Base-by-base conservation (phyloP, 2,329 filamentous ascomycete species). In the Alternaria sp. region DNA sequence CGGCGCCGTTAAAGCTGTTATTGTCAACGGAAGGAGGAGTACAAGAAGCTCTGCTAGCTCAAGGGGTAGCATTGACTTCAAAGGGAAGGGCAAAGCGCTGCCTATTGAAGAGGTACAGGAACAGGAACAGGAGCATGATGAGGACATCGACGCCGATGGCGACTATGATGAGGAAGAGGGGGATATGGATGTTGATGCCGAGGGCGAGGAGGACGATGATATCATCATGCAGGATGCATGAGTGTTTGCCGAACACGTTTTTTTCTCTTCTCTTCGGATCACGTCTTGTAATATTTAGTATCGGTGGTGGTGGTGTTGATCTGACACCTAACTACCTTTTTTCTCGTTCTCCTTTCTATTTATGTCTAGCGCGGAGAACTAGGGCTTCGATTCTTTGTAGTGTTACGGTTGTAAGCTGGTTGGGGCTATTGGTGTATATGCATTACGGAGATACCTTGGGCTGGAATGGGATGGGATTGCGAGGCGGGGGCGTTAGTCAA, bases 41-140 rank as follows among this genome's bases (percentile, higher is more conserved):
- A 75, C 73, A 61, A 60, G 77, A 37, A 75, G 75, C 66, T 71
- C 71, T 8, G 77, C 70, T 20, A 75, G 75, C 63, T 72, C 72
- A 7, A 71, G 71, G 11, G 68, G 69, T 10, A 80, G 63, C 15
- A 74, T 67, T 57, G 72, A 60, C 43, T 58, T 61, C 23, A 76
- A 74, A 47, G 72, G 72, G 3, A 79, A 79, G 44, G 74, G 69
- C 4, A 75, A 69, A 37, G 63, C 68, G 3, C 37, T 72, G 21
- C 54, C 63, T 3, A 73, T 72, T 41, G 76, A 79, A 10, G 75
- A 76, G 41, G 77, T 77, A 30, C 33, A 37, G 7, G 76, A 79
- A 10, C 75, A 76, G 30, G 77, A 77, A 30, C 71, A 77, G 33
- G 70, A 74, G 44, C 71, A 71, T 4, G 73, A 69, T 18, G 73